Evolutionary conservation across 192 early-diverging fungal genomes (phyloP).

Genomic region (Umbelopsis sp.): DNA sequence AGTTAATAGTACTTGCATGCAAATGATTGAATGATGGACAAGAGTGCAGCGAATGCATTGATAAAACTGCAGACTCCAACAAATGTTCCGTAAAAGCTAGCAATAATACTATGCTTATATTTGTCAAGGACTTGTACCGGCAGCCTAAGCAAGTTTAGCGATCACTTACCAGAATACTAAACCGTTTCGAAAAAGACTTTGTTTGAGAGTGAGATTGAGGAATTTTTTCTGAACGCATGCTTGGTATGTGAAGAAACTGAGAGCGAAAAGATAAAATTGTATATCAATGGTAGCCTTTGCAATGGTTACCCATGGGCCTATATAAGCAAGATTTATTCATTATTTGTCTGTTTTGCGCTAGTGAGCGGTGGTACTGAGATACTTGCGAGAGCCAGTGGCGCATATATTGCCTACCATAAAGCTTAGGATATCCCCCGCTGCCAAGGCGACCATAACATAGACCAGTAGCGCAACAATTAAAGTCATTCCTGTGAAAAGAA

Average conservation of each 20-base stretch:
- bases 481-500: not conserved
- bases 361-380: not conserved
- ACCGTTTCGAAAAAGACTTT: not conserved
- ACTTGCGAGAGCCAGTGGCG: constrained; percentile 1
- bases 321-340: not conserved
- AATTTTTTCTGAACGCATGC: not conserved
- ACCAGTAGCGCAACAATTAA: not conserved
- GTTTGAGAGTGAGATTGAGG: not conserved
- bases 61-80: not conserved
- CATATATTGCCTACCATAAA: not conserved
- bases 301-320: not conserved
- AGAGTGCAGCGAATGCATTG: not conserved
- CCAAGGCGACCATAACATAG: constrained; percentile 6
- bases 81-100: not conserved
- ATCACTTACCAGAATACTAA: not conserved
- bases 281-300: not conserved
- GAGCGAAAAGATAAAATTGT: not conserved
- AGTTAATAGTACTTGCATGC: not conserved
- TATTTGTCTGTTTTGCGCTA: not conserved
- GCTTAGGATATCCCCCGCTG: not conserved
- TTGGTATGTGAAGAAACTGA: not conserved
- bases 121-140: too few species aligned
- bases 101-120: not conserved
- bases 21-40: constrained; percentile 1
- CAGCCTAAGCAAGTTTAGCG: too few species aligned